Percentiles rank a stretch among this genome's conserved stretches.
Evolutionary conservation across 2,329 filamentous ascomycete genomes (phyloP).

Genomic region (Aureobasidium sp.): DNA sequence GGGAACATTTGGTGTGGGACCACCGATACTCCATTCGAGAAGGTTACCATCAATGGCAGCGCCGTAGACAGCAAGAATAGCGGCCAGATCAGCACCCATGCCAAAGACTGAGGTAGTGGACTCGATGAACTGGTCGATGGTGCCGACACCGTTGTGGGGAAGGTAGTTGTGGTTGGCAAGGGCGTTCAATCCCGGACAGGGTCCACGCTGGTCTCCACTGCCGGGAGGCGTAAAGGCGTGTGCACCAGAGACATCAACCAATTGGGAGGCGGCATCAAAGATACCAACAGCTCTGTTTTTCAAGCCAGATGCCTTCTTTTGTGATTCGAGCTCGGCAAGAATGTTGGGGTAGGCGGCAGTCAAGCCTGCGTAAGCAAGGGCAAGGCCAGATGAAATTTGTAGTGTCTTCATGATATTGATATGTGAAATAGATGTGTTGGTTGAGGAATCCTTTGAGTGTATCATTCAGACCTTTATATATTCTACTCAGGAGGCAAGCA

Average conservation of each 20-base stretch:
- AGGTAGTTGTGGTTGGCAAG: constrained; percentile 29
- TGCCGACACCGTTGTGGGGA: constrained; percentile 29
- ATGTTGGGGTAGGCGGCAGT: constrained; percentile 19
- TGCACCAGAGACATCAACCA: constrained; percentile 23
- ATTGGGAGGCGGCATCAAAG: constrained; percentile 28
- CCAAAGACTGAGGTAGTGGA: constrained; percentile 26
- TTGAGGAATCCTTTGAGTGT: background rate
- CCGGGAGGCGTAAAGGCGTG: constrained; percentile 26
- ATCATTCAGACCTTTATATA: background rate
- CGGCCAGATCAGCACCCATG: constrained; percentile 29
- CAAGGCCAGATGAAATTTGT: constrained; percentile 16
- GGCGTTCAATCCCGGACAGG: constrained; percentile 30
- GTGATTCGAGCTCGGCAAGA: constrained; percentile 17
- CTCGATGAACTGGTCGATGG: constrained; percentile 29
- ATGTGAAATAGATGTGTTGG: background rate
- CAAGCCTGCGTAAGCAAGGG: constrained; percentile 17
- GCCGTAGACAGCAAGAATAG: constrained; percentile 28
- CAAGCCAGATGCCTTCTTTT: constrained; percentile 2
- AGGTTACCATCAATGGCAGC: constrained; percentile 28
- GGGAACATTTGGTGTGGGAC: constrained; percentile 18
- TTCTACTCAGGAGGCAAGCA: background rate
- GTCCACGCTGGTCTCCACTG: constrained; percentile 25
- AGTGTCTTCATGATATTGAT: constrained; percentile 17
- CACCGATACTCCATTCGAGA: constrained; percentile 25
- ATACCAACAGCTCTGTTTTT: constrained; percentile 7